Base-by-base conservation (phyloP, 148 eudicot species). In the Simmondsia chinensis region DNA sequence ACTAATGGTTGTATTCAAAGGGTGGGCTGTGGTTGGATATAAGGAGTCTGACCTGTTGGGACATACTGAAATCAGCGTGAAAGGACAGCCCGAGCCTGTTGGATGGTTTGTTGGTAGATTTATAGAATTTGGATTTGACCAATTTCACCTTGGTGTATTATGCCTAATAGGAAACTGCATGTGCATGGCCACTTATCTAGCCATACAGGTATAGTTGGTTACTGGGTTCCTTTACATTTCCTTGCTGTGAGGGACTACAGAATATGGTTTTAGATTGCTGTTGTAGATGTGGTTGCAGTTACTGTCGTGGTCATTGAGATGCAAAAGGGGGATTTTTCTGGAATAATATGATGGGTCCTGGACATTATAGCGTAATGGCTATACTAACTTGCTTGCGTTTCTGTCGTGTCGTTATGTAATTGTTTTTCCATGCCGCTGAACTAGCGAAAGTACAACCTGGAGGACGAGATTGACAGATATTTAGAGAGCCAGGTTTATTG, bases 161-260 rank as follows among this genome's bases (percentile, higher is more conserved):
- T 91, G 97, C 66, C 64, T 91, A 27, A 72, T 85, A 29, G 97
- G 97, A 36, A 91, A 91, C 64, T 85, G 95, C 64, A 76, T 85
- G 69, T 91, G 89, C 83, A 79, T 82, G 84, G 97, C 97, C 8
- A 50, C 95, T 30, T 91, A 75, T 61, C 70, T 91, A 22, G 94
- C 97, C 46, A 64, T 91, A 49, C 97, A 91, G 94, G 97, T 85
- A 72, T 35, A 52, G 27, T 25, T 52, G 9, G 29, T 3, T 24
- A 14, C 10, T 43, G 18, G 22, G 7, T 54, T 31, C 30, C 9
- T 9, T 17, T 37, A n/a, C n/a, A n/a, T n/a, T n/a, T n/a, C n/a
- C n/a, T n/a, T n/a, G n/a, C n/a, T n/a, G n/a, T n/a, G n/a, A n/a
- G n/a, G n/a, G n/a, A n/a, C n/a, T n/a, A n/a, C n/a, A n/a, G n/a